A percentile compares a stretch with the other conserved stretches of the same genome.
Evolutionary conservation across 192 early-diverging fungal genomes (phyloP).

Genomic region (Mortierella claussenii): DNA sequence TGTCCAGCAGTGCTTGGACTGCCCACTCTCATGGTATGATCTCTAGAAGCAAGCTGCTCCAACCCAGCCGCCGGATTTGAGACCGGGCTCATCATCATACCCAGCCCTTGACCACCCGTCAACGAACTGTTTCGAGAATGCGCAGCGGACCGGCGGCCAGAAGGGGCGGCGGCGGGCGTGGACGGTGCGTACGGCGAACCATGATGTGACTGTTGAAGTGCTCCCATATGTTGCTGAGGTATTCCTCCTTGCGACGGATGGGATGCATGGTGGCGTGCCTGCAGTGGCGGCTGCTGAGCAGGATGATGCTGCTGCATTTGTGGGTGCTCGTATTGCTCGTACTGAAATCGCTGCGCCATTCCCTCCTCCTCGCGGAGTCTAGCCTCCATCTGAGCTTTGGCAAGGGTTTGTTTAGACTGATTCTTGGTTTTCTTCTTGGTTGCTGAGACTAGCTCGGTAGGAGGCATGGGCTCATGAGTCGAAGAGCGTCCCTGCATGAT

Average conservation of each 20-base stretch:
- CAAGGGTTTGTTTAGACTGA: neutral
- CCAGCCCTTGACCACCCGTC: slow-evolving; percentile 5
- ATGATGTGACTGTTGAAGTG: neutral
- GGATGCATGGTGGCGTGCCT: slow-evolving; percentile 4
- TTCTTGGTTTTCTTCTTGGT: neutral
- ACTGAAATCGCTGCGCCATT: neutral
- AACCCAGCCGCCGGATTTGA: neutral
- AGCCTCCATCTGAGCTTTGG: neutral
- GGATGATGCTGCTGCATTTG: neutral
- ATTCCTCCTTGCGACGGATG: neutral
- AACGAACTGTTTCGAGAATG: slow-evolving; percentile 37
- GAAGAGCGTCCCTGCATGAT: slow-evolving; percentile 1
- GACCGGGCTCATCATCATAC: slow-evolving; percentile 35
- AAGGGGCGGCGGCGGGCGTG: neutral
- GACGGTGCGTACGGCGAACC: neutral
- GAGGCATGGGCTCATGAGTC: slow-evolving; percentile 1
- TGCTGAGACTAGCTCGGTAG: neutral
- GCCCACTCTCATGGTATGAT: slow-evolving; percentile 7
- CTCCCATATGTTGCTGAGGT: slow-evolving; percentile 11
- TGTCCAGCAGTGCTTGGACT: slow-evolving; percentile 18
- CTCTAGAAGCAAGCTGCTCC: neutral
- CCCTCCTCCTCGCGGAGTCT: slow-evolving; percentile 8
- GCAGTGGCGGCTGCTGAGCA: slow-evolving; percentile 7
- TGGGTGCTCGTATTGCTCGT: slow-evolving; percentile 15
- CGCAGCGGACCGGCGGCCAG: slow-evolving; percentile 13